These are phyloP conservation scores for Tolypocladium cylindrosporum DNA, from an alignment of 2,329 filamentous ascomycete species.

Conservation along the genomic window DNA sequence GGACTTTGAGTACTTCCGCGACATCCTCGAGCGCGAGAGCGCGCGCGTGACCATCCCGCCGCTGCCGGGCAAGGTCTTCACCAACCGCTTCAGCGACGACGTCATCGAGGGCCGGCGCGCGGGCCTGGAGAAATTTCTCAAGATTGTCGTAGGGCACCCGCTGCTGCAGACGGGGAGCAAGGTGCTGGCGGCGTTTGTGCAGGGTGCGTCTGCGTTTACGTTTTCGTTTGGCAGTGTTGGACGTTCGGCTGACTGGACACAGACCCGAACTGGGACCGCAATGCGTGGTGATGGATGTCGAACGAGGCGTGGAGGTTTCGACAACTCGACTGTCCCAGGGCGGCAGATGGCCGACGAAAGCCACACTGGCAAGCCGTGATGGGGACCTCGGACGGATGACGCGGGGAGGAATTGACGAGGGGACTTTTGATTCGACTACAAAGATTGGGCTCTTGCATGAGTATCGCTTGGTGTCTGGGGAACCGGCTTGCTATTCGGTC, in stretches of 20 bases:
- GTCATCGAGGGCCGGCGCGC: conserved; percentile 92
- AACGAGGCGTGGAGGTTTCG: not conserved
- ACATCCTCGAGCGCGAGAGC: conserved; percentile 91
- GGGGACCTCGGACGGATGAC: not conserved
- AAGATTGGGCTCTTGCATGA: not conserved
- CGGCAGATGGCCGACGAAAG: not conserved
- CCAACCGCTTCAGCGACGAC: conserved; percentile 94
- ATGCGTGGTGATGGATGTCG: conserved; percentile 58
- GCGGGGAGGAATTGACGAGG: not conserved
- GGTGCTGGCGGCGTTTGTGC: conserved; percentile 90
- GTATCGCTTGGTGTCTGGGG: not conserved
- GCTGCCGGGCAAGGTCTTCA: conserved; percentile 93
- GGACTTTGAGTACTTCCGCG: conserved; percentile 97
- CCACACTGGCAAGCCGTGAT: not conserved
- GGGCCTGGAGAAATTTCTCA: conserved; percentile 88
- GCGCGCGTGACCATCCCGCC: conserved; percentile 93
- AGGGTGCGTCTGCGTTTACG: conserved; percentile 48
- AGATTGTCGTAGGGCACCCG: conserved; percentile 95
- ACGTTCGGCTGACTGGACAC: conserved; percentile 1
- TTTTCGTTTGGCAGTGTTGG: not conserved
- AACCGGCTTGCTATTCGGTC: not conserved
- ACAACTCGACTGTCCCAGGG: not conserved
- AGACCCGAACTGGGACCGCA: conserved; percentile 87
- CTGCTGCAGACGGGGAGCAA: conserved; percentile 96
- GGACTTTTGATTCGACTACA: too few relatives aligned